Base-by-base conservation (phyloP, 2,329 filamentous ascomycete species). In the Emericellopsis atlantica region DNA sequence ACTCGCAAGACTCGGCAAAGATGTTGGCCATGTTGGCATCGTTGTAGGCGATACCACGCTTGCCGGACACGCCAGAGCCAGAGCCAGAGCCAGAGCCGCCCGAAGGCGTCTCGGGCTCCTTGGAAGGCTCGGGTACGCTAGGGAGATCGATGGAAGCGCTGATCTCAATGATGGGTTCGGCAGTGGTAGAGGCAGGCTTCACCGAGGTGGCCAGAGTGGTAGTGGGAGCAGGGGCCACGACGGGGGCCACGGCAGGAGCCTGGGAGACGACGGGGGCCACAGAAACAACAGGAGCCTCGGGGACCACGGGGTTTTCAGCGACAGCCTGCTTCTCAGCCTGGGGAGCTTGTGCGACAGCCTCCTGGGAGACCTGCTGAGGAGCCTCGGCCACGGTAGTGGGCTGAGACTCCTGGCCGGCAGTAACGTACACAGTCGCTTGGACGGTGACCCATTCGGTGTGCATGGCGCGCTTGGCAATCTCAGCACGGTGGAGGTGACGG, bases 1-100 rank as follows among this genome's bases (percentile, higher is more conserved):
- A 48, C 44, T 70, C 54, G 48, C 58, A 61, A 32, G 37, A 39
- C 32, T 32, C 45, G 45, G 59, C 57, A 56, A 84, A 79, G 46
- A 59, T 51, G 41, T 64, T 59, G 55, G 72, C 69, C 31, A 81
- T 63, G 23, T 48, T 50, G 42, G 67, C 67, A 26, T 74, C 63
- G 59, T 84, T 84, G 72, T 79, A 86, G 39, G 74, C 74, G 39
- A 84, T 59, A 59, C 81, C 81, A 55, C 79, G 78, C 74, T 83
- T 81, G 51, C 43, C 32, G 12, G 51, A 48, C 43, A 58, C 50
- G 23, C 46, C 46, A 36, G 40, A 16, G 14, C 43, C 42, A 8
- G 16, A 32, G 39, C 40, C 24, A 16, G 40, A 31, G 39, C 40
- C 24, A 16, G 40, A 31, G 39, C 32, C 37, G 16, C n/a, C 40